Evolutionary conservation across 805 yeast species (phyloP).

Genomic region (Monosporozyma siamensis): DNA sequence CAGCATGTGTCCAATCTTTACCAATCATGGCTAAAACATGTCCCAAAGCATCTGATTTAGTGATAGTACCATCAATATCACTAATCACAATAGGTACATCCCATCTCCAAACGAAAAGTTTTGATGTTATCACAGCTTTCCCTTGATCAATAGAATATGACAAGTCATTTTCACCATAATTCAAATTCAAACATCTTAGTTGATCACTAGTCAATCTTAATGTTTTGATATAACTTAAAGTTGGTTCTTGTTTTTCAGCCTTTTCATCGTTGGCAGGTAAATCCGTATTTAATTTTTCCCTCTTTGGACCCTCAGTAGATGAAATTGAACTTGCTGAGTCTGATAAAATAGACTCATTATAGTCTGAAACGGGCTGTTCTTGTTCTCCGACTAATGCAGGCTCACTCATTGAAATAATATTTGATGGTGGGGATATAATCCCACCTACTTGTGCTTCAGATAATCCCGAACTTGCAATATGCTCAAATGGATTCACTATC

Average conservation of each 20-base stretch:
- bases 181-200: conserved; percentile 59
- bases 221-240: conserved; percentile 60
- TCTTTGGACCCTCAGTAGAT: background rate
- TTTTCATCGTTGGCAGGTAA: background rate
- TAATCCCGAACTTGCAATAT: conserved; percentile 1
- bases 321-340: conserved; percentile 3
- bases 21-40: conserved; percentile 91
- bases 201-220: conserved; percentile 87
- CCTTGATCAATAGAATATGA: conserved; percentile 77
- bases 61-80: conserved; percentile 96
- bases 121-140: conserved; percentile 62
- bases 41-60: conserved; percentile 95
- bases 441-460: background rate
- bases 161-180: conserved; percentile 70
- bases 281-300: conserved; percentile 1
- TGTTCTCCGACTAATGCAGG: conserved; percentile 6
- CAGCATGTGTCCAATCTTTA: conserved; percentile 95
- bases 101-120: conserved; percentile 75
- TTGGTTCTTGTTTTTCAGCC: conserved; percentile 1
- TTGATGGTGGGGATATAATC: background rate
- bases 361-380: background rate
- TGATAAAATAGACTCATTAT: conserved; percentile 4
- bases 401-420: conserved; percentile 10
- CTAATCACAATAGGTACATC: conserved; percentile 87
- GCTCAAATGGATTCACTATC: conserved; percentile 35